phyloP scores from a whole-genome alignment of 495 filamentous ascomycete species.

The Friedmanniomyces endolithicus region DNA sequence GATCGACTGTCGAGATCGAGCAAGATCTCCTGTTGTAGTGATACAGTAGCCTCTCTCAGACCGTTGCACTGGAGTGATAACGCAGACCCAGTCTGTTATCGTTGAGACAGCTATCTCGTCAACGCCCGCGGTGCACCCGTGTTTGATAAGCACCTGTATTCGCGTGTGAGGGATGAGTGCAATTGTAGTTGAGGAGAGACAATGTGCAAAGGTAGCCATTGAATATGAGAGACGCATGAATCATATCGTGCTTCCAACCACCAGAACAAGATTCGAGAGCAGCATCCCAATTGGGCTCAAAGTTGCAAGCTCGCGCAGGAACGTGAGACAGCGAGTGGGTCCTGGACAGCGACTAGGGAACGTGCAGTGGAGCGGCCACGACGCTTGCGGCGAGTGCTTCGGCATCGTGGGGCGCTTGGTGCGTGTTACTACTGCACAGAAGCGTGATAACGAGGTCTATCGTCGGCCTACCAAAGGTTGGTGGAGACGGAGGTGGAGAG shows the following conservation, averaged over 20 bases:
- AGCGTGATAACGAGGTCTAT: neutral
- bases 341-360: neutral
- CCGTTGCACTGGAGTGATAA: no score
- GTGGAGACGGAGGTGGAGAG: neutral
- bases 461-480: neutral
- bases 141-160: neutral
- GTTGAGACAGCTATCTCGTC: neutral
- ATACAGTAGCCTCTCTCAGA: no score
- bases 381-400: conserved; percentile 3
- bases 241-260: no score
- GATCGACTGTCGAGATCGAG: no score
- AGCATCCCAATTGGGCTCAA: neutral
- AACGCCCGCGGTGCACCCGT: neutral
- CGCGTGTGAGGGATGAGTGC: no score
- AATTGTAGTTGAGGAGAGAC: no score
- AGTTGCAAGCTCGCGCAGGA: neutral
- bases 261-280: no score
- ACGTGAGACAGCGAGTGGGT: neutral
- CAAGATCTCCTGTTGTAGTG: no score
- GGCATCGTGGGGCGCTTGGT: conserved; percentile 1
- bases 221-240: no score
- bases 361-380: conserved; percentile 1
- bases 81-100: neutral
- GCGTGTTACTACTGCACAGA: neutral
- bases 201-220: no score